Percentiles rank a stretch among this genome's conserved stretches.
Conservation (phyloP, 495 filamentous ascomycete species). For the Hypoxylon cercidicola region DNA sequence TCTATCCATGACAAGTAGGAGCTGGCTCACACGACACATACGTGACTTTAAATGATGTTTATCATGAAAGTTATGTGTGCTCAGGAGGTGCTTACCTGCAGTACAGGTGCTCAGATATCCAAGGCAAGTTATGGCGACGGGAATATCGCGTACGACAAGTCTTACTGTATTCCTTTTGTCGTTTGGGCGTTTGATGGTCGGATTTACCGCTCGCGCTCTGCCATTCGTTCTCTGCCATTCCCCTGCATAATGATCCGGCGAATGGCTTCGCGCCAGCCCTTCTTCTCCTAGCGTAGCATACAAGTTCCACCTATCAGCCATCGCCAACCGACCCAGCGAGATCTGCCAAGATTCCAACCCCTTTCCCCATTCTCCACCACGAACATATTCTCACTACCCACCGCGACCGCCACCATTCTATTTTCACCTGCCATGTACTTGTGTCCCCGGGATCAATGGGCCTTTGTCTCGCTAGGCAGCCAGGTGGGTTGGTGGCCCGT, state of each 20-base stretch:
- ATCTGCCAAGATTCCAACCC: conserved; percentile 13
- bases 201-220: conserved; percentile 11
- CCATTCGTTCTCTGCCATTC: conserved; percentile 15
- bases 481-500: conserved; percentile 12
- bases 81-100: no score
- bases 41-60: neutral
- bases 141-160: neutral
- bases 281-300: conserved; percentile 24
- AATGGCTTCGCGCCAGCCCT: conserved; percentile 39
- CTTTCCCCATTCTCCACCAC: conserved; percentile 30
- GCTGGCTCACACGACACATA: neutral
- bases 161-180: conserved; percentile 6
- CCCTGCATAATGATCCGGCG: conserved; percentile 37
- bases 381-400: conserved; percentile 5
- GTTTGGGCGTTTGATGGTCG: conserved; percentile 3
- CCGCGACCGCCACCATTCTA: neutral
- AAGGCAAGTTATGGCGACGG: no score
- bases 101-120: no score
- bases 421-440: conserved; percentile 16
- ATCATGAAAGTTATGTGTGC: no score
- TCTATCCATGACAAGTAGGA: conserved; percentile 2
- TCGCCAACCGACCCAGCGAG: conserved; percentile 16
- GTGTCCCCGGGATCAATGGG: neutral
- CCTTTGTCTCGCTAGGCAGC: conserved; percentile 12
- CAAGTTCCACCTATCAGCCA: conserved; percentile 25